Evolutionary conservation across 768 basidiomycete genomes (phyloP), one percentile per base, ranked within the genome.

Genomic region (Leccinum longicurvipes): DNA sequence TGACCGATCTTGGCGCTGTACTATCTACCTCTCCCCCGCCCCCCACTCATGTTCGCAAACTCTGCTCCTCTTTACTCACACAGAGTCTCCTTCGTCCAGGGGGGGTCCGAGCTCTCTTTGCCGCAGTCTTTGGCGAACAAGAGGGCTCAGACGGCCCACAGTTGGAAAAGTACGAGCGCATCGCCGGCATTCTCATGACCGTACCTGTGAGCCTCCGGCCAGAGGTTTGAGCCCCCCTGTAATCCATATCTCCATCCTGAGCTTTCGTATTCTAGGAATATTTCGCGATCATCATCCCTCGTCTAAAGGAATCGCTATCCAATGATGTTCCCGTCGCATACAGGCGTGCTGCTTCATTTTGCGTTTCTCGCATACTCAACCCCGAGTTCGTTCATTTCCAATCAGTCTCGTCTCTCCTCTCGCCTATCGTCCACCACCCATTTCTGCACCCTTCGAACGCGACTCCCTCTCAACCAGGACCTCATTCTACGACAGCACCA

Each of bases 81-180:
- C 78, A 80, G 54, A 89, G 91, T 65, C 70, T 93, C 10, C 71
- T 89, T 21, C 82, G 88, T 21, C 81, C 84, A 0, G 80, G 83
- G 23, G 92, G 92, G 1, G 77, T 93, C 1, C 76, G 75, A 27
- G 89, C 88, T 0, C 77, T 93, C 19, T 85, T 82, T 59, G 76
- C 78, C 10, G 86, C 87, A 10, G 73, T 91, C 1, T 85, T 93
- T 51, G 83, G 85, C 2, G 86, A 85, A 42, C 80, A 80, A 32
- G 82, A 83, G 19, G 58, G 58, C 3, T 66, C 70, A 0, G 82
- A 82, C 4, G 82, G 84, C 51, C 76, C 80, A 2, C 77, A 79
- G 2, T 63, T 90, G 4, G 82, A 87, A 57, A 90, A 88, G 65
- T 76, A 93, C 27, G 87, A 93, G 56, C 85, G 86, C 53, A 76